Evolutionary conservation across 805 yeast species (phyloP), one percentile per base, ranked within the genome.

Genomic region (Aciculoconidium aculeatum): DNA sequence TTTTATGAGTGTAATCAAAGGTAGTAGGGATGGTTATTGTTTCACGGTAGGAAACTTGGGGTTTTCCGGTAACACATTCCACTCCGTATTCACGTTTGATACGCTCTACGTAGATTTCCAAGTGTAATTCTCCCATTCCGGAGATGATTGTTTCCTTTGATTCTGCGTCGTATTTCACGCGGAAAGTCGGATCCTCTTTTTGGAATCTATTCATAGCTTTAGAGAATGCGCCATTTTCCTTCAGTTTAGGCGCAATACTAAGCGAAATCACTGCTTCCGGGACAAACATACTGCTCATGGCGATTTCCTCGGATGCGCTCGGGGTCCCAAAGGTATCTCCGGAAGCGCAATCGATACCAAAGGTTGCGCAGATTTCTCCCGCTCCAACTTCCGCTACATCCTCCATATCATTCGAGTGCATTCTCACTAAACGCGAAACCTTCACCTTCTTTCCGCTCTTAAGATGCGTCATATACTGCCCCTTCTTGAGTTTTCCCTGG

Each of bases 341-440:
- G 9, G 98, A 92, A 7, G 97, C 79, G 72, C 99, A 92, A 58
- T 92, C 98, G 45, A 92, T 84, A 63, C 99, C 99, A 49, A 92
- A 92, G 35, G 97, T 90, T 32, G 99, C 99, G 67, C 99, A 92
- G 48, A 92, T 92, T 66, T 92, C 98, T 56, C 99, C 99, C 17
- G 97, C 90, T 13, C 90, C 92, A 50, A 86, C 80, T 63, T 88
- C 96, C 27, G 79, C 83, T 28, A 86, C 92, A 54, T 92, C 99
- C 67, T 92, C 98, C 97, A 92, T 88, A 55, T 92, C 98, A 40
- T 88, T 85, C 16, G 96, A 86, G 67, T 92, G 97, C 99, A 92
- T 92, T 65, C 97, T 81, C 29, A 87, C 98, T 49, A 92, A 72
- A 51, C 98, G 75, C 9, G 41, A 73, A 31, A 92, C 84, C 67